Conservation (phyloP, 805 yeast genomes). For the Cyberlindnera xylosilytica region DNA sequence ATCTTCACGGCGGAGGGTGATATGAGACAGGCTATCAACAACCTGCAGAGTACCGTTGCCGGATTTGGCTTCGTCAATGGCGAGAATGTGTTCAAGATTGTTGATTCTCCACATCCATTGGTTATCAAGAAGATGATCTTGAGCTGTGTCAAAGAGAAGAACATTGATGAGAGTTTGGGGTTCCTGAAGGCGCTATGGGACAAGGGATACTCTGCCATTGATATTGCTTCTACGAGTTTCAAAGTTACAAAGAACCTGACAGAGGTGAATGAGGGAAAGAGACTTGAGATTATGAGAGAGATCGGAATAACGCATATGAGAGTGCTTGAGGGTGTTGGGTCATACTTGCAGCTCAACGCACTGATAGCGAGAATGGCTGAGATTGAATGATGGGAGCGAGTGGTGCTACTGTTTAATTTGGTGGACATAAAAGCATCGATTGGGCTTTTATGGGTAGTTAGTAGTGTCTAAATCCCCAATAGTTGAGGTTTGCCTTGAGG, state of each 20-base stretch:
- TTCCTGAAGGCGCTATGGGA: conserved; percentile 72
- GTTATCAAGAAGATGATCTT: conserved; percentile 71
- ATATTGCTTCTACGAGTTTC: conserved; percentile 87
- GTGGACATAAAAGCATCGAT: no score
- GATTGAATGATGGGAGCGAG: background rate
- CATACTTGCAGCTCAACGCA: conserved; percentile 83
- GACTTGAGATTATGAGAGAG: conserved; percentile 77
- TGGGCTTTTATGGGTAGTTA: no score
- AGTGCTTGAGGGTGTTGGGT: conserved; percentile 87
- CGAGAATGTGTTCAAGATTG: conserved; percentile 90
- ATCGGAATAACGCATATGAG: conserved; percentile 93
- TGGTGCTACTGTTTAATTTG: no score
- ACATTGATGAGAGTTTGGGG: conserved; percentile 64
- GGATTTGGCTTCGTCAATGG: conserved; percentile 92
- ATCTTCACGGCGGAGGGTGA: conserved; percentile 97
- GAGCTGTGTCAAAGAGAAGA: conserved; percentile 34
- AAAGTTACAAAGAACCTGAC: conserved; percentile 77
- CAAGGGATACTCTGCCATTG: conserved; percentile 91
- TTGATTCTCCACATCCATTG: conserved; percentile 94
- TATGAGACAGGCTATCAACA: conserved; percentile 97
- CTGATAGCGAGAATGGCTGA: conserved; percentile 56
- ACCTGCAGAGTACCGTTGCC: conserved; percentile 88
- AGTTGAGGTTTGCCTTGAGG: no score
- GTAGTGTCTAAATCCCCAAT: no score
- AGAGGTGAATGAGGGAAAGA: conserved; percentile 60